Percentiles rank a stretch among this genome's conserved stretches.
phyloP scores from a whole-genome alignment of 2,329 filamentous ascomycete species.

The Pestalotiopsis sp. region DNA sequence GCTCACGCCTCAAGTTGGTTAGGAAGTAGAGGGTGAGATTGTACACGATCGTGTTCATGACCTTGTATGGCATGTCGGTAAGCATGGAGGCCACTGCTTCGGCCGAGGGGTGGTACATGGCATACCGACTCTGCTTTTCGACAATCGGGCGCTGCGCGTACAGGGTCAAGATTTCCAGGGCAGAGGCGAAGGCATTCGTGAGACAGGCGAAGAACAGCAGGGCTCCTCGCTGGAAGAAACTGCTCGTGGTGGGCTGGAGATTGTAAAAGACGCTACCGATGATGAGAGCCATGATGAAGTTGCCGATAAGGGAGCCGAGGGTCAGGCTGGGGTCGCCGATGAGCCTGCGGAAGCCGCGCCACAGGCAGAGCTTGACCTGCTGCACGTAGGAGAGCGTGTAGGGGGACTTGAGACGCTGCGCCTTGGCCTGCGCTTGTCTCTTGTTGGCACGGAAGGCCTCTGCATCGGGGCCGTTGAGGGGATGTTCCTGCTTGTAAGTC shows the following conservation, averaged over 20 bases:
- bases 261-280: conserved; percentile 81
- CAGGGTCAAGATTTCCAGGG: conserved; percentile 78
- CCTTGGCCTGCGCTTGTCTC: conserved; percentile 49
- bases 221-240: conserved; percentile 76
- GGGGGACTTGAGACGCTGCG: conserved; percentile 22
- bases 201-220: conserved; percentile 84
- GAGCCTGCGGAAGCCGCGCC: conserved; percentile 20
- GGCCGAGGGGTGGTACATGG: conserved; percentile 83
- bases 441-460: conserved; percentile 55
- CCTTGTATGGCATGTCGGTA: conserved; percentile 80
- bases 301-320: conserved; percentile 64
- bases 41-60: conserved; percentile 72
- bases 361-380: conserved; percentile 23
- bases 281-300: conserved; percentile 74
- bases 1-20: conserved; percentile 72
- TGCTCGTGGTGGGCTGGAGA: conserved; percentile 60
- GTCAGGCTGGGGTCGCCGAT: conserved; percentile 22
- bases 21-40: conserved; percentile 85
- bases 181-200: conserved; percentile 78
- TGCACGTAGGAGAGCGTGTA: conserved; percentile 24
- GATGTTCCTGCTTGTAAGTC: conserved; percentile 51
- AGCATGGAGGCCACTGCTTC: conserved; percentile 85
- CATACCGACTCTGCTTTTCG: conserved; percentile 84
- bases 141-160: conserved; percentile 89
- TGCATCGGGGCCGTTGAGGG: conserved; percentile 54